Percentiles rank a stretch among this genome's conserved stretches.
phyloP scores from a whole-genome alignment of 75 land plant genomes.

The Pinus tabuliformis region DNA sequence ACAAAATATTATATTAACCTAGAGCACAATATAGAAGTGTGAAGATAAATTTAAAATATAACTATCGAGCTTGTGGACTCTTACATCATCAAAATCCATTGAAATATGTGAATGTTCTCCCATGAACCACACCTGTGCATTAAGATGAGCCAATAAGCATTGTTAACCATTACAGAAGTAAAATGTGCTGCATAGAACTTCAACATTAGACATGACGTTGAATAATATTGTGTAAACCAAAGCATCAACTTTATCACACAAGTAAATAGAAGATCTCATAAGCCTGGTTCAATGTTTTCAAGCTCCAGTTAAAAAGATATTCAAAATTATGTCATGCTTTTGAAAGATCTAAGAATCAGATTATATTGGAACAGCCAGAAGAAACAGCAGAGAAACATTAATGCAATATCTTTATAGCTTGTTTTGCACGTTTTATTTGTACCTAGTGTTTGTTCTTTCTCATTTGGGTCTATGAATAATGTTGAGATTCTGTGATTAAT shows the following conservation, averaged over 20 bases:
- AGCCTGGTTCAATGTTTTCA: no score
- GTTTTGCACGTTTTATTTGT: no score
- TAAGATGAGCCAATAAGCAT: slow-evolving; percentile 7
- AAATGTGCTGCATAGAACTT: background rate
- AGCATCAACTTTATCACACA: slow-evolving; percentile 1
- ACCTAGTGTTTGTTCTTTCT: no score
- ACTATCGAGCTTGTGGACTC: slow-evolving; percentile 5
- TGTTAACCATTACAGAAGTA: background rate
- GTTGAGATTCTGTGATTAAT: no score
- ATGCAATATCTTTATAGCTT: no score
- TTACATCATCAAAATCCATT: slow-evolving; percentile 84
- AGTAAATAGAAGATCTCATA: no score
- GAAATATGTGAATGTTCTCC: slow-evolving; percentile 89
- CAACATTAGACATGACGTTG: background rate
- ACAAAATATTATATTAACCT: background rate
- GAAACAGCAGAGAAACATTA: no score
- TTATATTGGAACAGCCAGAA: no score
- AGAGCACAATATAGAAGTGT: background rate
- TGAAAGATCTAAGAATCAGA: no score
- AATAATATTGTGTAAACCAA: background rate
- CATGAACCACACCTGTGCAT: slow-evolving; percentile 84
- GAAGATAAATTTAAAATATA: background rate
- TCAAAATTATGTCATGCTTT: no score
- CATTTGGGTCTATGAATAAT: no score
- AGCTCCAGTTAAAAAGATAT: no score